Base-by-base conservation (phyloP, 2,329 filamentous ascomycete genomes). In the Botryotinia narcissicola region DNA sequence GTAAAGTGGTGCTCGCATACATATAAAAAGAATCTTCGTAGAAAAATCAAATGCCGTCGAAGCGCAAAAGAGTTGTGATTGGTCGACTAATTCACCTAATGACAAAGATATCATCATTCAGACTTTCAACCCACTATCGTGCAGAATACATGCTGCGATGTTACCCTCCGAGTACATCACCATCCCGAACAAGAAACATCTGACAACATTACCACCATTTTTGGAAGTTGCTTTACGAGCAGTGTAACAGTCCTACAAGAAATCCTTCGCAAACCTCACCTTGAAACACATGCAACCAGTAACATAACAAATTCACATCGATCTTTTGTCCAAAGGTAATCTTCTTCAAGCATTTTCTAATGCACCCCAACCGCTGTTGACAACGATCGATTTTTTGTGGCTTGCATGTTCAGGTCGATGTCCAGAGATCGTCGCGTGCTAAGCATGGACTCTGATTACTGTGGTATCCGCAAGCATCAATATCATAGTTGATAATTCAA, bases 181-280 rank as follows among this genome's bases (percentile, higher is more conserved):
- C 37, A 7, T 59, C 48, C n/a, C 10, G 35, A 54, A 40, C 0
- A 22, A 25, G 46, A 68, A 70, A 32, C 25, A 35, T 4, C 40
- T 70, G 40, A 48, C 57, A 22, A 62, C 16, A 14, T 29, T n/a
- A 44, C 37, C 66, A 14, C 25, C 48, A 32, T 69, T 70, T 37
- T n/a, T 18, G 40, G 40, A 64, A 64, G n/a, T 46, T 46, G 62
- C 61, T 51, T 54, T 51, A 57, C 66, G 37, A 69, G 66, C 18
- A 57, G n/a, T 32, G 16, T 44, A n/a, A 32, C 48, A 57, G 25
- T 69, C 37, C 22, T 25, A 57, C 48, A 42, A 32, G 37, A 9
- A 42, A 71, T 71, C 57, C 60, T 71, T 64, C 59, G 69, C 57
- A 37, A 40, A 71, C 40, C 69, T 48, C 10, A 29, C 42, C 32